Base-by-base conservation (phyloP, 2,329 filamentous ascomycete species). In the Rhynchosporium graminicola region DNA sequence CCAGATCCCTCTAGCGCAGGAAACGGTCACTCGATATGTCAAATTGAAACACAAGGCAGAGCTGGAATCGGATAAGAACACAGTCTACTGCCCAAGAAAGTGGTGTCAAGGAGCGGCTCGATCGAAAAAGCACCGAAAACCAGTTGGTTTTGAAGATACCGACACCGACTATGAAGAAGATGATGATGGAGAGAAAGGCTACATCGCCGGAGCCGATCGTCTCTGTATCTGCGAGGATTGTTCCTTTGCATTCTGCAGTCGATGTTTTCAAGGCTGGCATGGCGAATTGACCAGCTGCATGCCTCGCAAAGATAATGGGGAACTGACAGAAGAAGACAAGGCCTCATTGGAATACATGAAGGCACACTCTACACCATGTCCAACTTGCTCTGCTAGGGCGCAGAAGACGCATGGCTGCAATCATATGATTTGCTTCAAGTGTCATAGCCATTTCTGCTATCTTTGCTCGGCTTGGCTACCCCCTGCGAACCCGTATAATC, bases 331-430 rank as follows among this genome's bases (percentile, higher is more conserved):
- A 64, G 93, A 97, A 74, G 93, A 97, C 69, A 87, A 91, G 72
- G 92, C 92, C 0, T 92, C 91, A 2, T 81, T 95, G 66, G 90
- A 95, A 62, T 99, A 96, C 74, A 81, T 99, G 69, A 81, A 85
- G 55, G 77, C 86, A 65, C 87, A 97, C 77, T 96, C 93, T 0
- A 92, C 92, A 10, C 87, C 90, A 1, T 99, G 95, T 73, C 93
- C 95, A 10, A 94, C 92, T 3, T 99, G 95, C 77, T 86, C 82
- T 36, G 88, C 89, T 0, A 91, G 91, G 0, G 89, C 88, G 28
- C 91, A 97, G 74, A 99, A 99, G 80, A 91, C 89, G 1, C 87
- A 91, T 72, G 95, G 95, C 45, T 99, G 95, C 80, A 97, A 97
- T 76, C 93, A 97, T 76, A 98, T 98, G 92, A 90, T 88, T 56